Percentiles rank a stretch among this genome's conserved stretches.
Evolutionary conservation across 805 yeast species (phyloP).

Genomic region (Nakazawaea pomicola): DNA sequence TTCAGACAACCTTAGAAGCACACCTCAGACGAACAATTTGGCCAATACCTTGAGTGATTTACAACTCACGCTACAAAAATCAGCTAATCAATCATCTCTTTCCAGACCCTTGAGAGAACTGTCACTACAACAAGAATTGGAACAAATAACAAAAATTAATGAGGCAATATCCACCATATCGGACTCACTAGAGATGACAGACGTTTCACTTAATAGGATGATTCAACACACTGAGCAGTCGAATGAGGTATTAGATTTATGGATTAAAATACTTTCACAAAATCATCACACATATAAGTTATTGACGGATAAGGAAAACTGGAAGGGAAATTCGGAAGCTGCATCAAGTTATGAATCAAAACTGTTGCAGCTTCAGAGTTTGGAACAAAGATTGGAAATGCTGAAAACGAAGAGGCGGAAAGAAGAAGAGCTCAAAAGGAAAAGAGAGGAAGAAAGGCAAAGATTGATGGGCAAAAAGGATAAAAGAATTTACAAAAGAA

Average conservation of each 20-base stretch:
- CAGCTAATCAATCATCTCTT: slow-evolving; percentile 1
- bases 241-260: slow-evolving; percentile 46
- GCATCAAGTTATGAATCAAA: slow-evolving; percentile 19
- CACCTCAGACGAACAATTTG: slow-evolving; percentile 7
- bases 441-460: slow-evolving; percentile 15
- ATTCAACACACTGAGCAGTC: slow-evolving; percentile 42
- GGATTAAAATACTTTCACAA: slow-evolving; percentile 60
- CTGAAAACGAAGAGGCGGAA: slow-evolving; percentile 10
- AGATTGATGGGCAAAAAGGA: slow-evolving; percentile 12
- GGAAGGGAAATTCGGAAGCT: slow-evolving; percentile 30
- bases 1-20: background rate
- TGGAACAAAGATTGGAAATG: slow-evolving; percentile 14
- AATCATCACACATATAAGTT: slow-evolving; percentile 49
- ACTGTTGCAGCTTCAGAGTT: slow-evolving; percentile 3
- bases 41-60: slow-evolving; percentile 3
- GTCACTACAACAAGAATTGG: slow-evolving; percentile 23
- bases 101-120: slow-evolving; percentile 4
- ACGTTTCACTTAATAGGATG: slow-evolving; percentile 26
- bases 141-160: slow-evolving; percentile 29
- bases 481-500: slow-evolving; percentile 2
- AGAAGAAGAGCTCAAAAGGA: slow-evolving; percentile 5
- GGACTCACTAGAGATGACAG: slow-evolving; percentile 25
- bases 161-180: slow-evolving; percentile 26
- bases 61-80: slow-evolving; percentile 3
- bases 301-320: slow-evolving; percentile 33